Conservation (phyloP, 306 rosid genomes). For the Trifolium pratense region DNA sequence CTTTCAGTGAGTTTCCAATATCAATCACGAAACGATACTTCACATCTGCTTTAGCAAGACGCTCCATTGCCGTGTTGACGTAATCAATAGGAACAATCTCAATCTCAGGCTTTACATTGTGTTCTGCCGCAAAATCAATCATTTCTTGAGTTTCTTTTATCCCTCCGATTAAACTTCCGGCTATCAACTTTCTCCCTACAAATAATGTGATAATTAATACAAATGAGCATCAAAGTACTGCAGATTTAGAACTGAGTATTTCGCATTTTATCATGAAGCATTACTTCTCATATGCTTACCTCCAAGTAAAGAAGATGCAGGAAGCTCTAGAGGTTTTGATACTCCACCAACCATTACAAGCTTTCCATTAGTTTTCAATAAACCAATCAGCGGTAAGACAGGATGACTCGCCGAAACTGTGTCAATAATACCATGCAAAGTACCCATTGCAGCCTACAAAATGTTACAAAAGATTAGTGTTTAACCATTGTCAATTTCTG, state of each 20-base stretch:
- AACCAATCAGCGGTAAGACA: conserved; percentile 32
- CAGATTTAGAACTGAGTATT: neutral
- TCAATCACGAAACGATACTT: conserved; percentile 21
- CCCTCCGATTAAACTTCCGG: conserved; percentile 21
- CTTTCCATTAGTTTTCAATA: conserved; percentile 47
- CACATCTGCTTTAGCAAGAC: conserved; percentile 22
- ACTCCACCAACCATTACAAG: conserved; percentile 47
- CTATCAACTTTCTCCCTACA: conserved; percentile 7
- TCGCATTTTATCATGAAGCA: neutral
- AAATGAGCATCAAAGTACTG: neutral
- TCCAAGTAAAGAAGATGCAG: conserved; percentile 27
- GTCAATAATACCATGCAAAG: conserved; percentile 43
- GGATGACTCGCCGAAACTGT: conserved; percentile 36
- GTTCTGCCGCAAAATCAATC: conserved; percentile 24
- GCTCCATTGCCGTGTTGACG: conserved; percentile 34
- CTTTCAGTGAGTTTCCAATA: neutral
- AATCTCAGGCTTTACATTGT: conserved; percentile 25
- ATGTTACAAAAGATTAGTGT: neutral
- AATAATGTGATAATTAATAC: neutral
- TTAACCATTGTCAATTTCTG: neutral
- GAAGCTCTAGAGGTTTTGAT: conserved; percentile 44
- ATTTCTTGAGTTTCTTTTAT: neutral
- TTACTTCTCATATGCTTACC: too few relatives aligned
- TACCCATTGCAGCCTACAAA: conserved; percentile 25
- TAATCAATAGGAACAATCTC: conserved; percentile 32